Conservation (phyloP, 2,329 filamentous ascomycete species). For the Calonectria multiphialidica region DNA sequence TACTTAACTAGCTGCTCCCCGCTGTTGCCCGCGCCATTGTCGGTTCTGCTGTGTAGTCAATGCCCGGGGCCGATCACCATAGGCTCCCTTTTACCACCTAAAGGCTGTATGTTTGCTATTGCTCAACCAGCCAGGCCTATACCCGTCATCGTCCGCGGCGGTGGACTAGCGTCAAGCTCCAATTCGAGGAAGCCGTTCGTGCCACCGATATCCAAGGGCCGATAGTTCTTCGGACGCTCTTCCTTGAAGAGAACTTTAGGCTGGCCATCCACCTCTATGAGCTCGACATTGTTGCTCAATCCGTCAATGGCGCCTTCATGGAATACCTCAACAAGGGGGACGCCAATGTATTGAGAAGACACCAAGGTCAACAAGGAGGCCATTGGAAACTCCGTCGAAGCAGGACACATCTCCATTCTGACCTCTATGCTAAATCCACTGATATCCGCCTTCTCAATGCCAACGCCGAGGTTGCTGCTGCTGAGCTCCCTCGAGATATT, state of each 20-base stretch:
- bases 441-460: conserved; percentile 96
- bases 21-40: conserved; percentile 30
- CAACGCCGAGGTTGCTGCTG: conserved; percentile 96
- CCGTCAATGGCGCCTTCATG: conserved; percentile 91
- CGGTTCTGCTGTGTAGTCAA: too few relatives aligned
- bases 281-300: conserved; percentile 88
- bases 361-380: conserved; percentile 90
- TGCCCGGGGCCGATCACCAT: too few relatives aligned
- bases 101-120: conserved; percentile 81
- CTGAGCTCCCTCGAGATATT: conserved; percentile 88
- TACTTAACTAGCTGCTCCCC: conserved; percentile 55
- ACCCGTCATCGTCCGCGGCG: conserved; percentile 94
- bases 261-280: conserved; percentile 90
- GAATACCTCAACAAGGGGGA: conserved; percentile 96
- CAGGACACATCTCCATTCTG: conserved; percentile 91
- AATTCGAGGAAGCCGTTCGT: conserved; percentile 96
- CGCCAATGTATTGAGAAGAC: conserved; percentile 98
- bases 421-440: conserved; percentile 95
- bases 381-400: conserved; percentile 91
- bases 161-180: conserved; percentile 90
- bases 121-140: conserved; percentile 95
- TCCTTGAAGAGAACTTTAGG: conserved; percentile 86
- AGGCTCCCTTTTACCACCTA: too few relatives aligned
- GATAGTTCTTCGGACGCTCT: conserved; percentile 89
- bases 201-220: conserved; percentile 97